Conservation (phyloP, 2,329 filamentous ascomycete species). For the Geoglossum cookeanum region DNA sequence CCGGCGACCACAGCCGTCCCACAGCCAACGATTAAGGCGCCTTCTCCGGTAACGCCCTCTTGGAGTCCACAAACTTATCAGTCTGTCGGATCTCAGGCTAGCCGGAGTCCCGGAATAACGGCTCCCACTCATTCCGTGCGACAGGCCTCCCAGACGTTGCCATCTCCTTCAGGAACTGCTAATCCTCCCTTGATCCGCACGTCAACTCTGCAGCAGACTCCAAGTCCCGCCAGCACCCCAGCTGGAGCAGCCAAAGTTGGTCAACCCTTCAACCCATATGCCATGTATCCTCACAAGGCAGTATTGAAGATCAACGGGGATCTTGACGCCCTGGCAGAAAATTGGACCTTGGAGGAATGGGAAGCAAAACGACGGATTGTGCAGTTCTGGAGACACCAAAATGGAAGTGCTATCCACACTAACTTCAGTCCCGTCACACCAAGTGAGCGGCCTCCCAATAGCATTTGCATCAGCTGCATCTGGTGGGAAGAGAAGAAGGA, state of each 20-base stretch:
- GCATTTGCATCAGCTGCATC: constrained; percentile 93
- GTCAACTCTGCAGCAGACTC: constrained; percentile 41
- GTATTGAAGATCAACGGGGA: constrained; percentile 71
- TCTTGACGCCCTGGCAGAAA: constrained; percentile 61
- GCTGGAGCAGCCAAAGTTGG: constrained; percentile 22
- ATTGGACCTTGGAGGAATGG: constrained; percentile 70
- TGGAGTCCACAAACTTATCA: constrained; percentile 28
- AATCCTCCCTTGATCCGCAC: constrained; percentile 47
- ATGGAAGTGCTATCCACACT: constrained; percentile 61
- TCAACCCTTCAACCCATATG: constrained; percentile 53
- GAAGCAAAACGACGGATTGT: constrained; percentile 66
- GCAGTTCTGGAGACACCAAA: constrained; percentile 67
- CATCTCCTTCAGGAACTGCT: constrained; percentile 18
- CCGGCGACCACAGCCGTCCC: constrained; percentile 20
- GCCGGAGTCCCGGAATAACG: constrained; percentile 24
- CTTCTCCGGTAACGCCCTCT: constrained; percentile 27
- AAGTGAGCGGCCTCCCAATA: constrained; percentile 62
- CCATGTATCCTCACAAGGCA: constrained; percentile 69
- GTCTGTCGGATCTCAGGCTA: constrained; percentile 22
- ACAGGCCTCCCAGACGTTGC: constrained; percentile 26
- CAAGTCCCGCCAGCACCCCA: constrained; percentile 26
- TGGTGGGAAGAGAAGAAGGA: constrained; percentile 85
- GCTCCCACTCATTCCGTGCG: constrained; percentile 19
- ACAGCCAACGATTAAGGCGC: constrained; percentile 27
- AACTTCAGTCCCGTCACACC: constrained; percentile 62